Evolutionary conservation across 768 basidiomycete genomes (phyloP), one percentile per base, ranked within the genome.

Genomic region (Leccinum broughii): DNA sequence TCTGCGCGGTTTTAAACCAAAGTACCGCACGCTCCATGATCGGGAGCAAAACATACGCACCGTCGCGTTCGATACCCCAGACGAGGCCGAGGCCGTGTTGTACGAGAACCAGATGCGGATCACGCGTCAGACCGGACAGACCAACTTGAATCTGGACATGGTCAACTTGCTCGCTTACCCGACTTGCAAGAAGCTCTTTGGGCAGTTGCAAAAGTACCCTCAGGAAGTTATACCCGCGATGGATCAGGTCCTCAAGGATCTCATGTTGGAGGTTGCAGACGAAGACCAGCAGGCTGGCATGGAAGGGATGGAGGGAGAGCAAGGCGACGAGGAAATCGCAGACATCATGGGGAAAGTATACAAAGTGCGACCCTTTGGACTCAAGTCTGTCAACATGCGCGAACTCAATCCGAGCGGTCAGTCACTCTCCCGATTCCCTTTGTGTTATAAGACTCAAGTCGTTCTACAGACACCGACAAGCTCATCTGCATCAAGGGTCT

Each of bases 211-310:
- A 62, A 95, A 93, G 69, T 98, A 97, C 75, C 97, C 97, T 0
- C 95, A 98, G 73, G 97, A 99, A 80, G 88, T 98, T 51, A 83
- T 99, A 52, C 96, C 97, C 2, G 93, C 92, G 24, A 95, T 98
- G 90, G 97, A 99, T 80, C 93, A 96, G 68, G 89, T 94, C 1
- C 77, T 98, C 66, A 95, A 95, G 75, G 96, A 98, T 69, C 77
- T 91, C 54, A 92, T 98, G 90, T 76, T 98, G 55, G 92, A 93
- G 66, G 70, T 90, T 48, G 93, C 92, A 0, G 92, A 95, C 54
- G 79, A 85, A 64, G 94, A 97, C 64, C 88, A 88, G 69, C 80
- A 82, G 60, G 82, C 81, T 8, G 88, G 85, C 4, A 71, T 81
- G 67, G 87, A 88, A 24, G 91, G 85, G n/a, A 92, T 93, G 90